phyloP scores from a whole-genome alignment of 768 basidiomycete genomes.

The Termitomyces sp. region DNA sequence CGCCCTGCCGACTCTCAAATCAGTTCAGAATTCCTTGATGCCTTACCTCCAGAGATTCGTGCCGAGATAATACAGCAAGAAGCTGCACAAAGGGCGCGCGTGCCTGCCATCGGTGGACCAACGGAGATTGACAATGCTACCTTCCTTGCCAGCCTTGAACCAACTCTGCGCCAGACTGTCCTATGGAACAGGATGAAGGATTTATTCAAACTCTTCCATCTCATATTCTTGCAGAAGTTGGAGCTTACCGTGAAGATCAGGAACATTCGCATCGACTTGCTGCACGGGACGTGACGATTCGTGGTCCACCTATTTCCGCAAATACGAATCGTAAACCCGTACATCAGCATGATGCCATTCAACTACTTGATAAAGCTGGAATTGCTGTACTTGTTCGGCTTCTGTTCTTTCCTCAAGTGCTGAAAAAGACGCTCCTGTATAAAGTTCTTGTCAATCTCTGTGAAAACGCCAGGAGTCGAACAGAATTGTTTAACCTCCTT shows the following conservation, averaged over 20 bases:
- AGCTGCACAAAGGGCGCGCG: constrained; percentile 72
- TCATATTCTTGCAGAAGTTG: constrained; percentile 83
- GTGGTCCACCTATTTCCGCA: constrained; percentile 21
- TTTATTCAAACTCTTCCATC: constrained; percentile 79
- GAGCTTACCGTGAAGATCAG: constrained; percentile 58
- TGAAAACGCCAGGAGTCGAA: constrained; percentile 88
- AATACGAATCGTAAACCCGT: constrained; percentile 43
- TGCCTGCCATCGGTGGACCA: constrained; percentile 43
- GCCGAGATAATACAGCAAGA: constrained; percentile 98
- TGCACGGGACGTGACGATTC: constrained; percentile 23
- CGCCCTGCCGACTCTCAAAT: constrained; percentile 95
- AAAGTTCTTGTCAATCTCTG: constrained; percentile 92
- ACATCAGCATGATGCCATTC: constrained; percentile 80
- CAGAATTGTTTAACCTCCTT: constrained; percentile 90
- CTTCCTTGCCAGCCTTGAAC: constrained; percentile 90
- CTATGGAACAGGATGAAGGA: constrained; percentile 85
- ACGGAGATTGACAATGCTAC: constrained; percentile 84
- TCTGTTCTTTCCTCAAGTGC: constrained; percentile 93
- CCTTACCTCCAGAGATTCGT: constrained; percentile 92
- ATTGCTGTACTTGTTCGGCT: constrained; percentile 87
- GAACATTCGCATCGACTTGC: constrained; percentile 27
- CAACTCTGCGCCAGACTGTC: constrained; percentile 84
- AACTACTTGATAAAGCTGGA: constrained; percentile 86
- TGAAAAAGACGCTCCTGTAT: constrained; percentile 80
- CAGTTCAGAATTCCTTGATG: constrained; percentile 92